Conservation (phyloP, 1,139 yeast species). For the Pichia inconspicua region DNA sequence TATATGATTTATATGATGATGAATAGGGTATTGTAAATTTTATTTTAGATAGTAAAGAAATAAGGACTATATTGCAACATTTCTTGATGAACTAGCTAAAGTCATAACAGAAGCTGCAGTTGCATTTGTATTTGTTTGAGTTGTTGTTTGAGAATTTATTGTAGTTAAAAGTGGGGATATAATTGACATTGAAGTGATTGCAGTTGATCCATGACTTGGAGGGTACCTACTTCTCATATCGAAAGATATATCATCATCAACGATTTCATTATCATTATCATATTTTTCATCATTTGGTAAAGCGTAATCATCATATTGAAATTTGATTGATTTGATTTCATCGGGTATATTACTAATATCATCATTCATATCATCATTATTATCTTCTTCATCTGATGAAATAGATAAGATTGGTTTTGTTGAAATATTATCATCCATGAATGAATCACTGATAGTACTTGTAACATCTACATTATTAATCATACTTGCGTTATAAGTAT, state of each 20-base stretch:
- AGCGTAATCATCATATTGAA: neutral
- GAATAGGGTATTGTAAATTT: neutral
- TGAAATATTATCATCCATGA: constrained; percentile 10
- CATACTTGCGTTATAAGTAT: constrained; percentile 2
- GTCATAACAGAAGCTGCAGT: constrained; percentile 51
- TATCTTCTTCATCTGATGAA: constrained; percentile 13
- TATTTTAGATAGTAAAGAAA: neutral
- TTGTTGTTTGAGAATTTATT: constrained; percentile 18
- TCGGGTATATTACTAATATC: neutral
- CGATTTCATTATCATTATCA: constrained; percentile 28
- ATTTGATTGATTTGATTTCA: neutral
- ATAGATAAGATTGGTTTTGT: constrained; percentile 10
- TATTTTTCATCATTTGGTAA: constrained; percentile 15
- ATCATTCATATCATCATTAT: neutral
- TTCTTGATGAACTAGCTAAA: constrained; percentile 44
- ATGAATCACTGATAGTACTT: constrained; percentile 10
- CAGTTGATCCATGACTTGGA: constrained; percentile 32
- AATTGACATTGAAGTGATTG: constrained; percentile 41
- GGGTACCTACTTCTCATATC: constrained; percentile 10
- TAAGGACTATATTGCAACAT: constrained; percentile 18
- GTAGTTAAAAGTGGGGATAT: constrained; percentile 7
- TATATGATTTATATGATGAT: too few species aligned
- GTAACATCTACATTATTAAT: constrained; percentile 2
- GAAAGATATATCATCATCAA: constrained; percentile 1
- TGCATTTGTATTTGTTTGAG: constrained; percentile 15